phyloP scores from a whole-genome alignment of 2,329 filamentous ascomycete genomes.

The Penicillium sp. region DNA sequence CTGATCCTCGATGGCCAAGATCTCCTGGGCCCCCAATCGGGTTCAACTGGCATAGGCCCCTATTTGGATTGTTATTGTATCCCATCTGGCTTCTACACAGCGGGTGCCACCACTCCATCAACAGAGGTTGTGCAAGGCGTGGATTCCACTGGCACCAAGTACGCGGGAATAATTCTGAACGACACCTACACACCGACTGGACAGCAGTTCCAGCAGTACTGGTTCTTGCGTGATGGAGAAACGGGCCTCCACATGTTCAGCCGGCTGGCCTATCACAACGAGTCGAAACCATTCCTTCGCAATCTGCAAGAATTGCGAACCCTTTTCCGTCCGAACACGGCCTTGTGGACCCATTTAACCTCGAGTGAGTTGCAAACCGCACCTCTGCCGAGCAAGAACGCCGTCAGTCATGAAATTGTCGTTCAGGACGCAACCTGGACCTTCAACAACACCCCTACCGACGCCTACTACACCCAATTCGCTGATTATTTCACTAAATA shows the following conservation, averaged over 20 bases:
- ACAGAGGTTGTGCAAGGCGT: slow-evolving; percentile 56
- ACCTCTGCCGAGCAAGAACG: slow-evolving; percentile 49
- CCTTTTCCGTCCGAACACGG: slow-evolving; percentile 61
- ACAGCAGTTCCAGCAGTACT: slow-evolving; percentile 64
- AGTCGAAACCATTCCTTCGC: slow-evolving; percentile 57
- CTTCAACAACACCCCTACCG: slow-evolving; percentile 56
- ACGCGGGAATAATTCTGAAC: slow-evolving; percentile 62
- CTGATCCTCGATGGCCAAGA: slow-evolving; percentile 54
- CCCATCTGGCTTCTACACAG: slow-evolving; percentile 61
- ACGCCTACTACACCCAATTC: slow-evolving; percentile 58
- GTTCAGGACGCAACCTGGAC: slow-evolving; percentile 69
- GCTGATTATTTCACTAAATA: slow-evolving; percentile 69
- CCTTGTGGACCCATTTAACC: slow-evolving; percentile 64
- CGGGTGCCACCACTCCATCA: slow-evolving; percentile 52
- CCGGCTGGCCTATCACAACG: slow-evolving; percentile 62
- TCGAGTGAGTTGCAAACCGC: slow-evolving; percentile 60
- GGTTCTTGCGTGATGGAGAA: slow-evolving; percentile 64
- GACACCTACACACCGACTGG: slow-evolving; percentile 61
- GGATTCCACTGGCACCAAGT: slow-evolving; percentile 54
- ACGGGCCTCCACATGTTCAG: slow-evolving; percentile 65
- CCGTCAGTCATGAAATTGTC: slow-evolving; percentile 46
- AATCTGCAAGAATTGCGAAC: slow-evolving; percentile 65
- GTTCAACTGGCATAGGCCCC: slow-evolving; percentile 54
- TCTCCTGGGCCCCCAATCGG: slow-evolving; percentile 52
- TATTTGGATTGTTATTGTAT: slow-evolving; percentile 68